Percentiles rank a stretch among this genome's conserved stretches.
Evolutionary conservation across 495 filamentous ascomycete genomes (phyloP).

Genomic region (Ramalina peruviana): DNA sequence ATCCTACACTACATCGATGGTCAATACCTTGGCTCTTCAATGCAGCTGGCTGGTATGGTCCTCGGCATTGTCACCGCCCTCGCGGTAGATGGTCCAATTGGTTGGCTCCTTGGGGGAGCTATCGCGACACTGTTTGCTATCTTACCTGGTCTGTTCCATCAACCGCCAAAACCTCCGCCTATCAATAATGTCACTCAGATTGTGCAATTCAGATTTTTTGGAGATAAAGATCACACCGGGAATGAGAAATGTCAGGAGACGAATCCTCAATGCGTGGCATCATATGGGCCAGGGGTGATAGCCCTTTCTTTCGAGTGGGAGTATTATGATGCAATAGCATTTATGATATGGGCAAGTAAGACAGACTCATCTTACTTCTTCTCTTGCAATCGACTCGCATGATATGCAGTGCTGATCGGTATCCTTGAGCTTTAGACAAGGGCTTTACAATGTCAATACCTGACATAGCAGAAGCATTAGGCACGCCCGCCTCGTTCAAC

Average conservation of each 20-base stretch:
- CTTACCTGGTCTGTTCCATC: no score
- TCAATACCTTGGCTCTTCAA: not conserved
- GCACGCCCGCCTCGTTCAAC: no score
- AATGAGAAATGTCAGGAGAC: not conserved
- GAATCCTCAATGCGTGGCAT: not conserved
- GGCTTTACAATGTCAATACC: no score
- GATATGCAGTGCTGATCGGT: no score
- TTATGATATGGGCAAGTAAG: not conserved
- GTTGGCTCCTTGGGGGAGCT: not conserved
- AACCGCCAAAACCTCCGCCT: no score
- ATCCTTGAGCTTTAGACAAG: no score
- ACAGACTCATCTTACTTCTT: no score
- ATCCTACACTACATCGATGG: not conserved
- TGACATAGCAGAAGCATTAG: no score
- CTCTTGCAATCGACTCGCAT: no score
- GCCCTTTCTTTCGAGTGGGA: not conserved
- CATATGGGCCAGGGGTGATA: constrained; percentile 1
- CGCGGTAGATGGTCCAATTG: not conserved
- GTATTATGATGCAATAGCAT: not conserved
- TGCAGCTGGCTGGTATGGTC: not conserved
- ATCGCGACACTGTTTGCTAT: not conserved
- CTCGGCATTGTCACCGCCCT: not conserved
- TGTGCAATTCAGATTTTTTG: no score
- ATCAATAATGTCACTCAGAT: no score
- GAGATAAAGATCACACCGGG: no score